Conservation (phyloP, 2,329 filamentous ascomycete species). For the Trichoderma sp. region DNA sequence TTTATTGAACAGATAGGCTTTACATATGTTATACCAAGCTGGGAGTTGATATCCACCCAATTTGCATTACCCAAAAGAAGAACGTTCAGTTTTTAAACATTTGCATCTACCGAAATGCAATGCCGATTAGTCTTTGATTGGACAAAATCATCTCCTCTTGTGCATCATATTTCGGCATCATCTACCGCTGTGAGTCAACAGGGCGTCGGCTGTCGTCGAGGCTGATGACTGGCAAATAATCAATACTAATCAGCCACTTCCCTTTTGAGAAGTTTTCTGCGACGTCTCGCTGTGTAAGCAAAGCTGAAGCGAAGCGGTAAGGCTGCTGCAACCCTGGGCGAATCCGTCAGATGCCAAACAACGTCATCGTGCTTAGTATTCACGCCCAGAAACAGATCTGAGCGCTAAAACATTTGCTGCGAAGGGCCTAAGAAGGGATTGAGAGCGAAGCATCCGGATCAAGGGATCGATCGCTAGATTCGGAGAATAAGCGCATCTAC, state of each 20-base stretch:
- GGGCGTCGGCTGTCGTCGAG: neutral
- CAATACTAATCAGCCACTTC: neutral
- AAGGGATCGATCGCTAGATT: neutral
- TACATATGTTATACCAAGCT: neutral
- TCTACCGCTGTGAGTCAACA: neutral
- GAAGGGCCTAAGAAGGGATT: neutral
- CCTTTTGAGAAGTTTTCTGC: slow-evolving; percentile 17
- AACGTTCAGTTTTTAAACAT: neutral
- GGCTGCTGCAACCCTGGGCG: neutral
- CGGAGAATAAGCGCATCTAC: slow-evolving; percentile 9
- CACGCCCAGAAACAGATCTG: neutral
- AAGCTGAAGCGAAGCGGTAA: neutral
- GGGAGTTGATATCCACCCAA: neutral
- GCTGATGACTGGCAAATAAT: neutral
- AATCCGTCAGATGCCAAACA: neutral
- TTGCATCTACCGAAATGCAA: neutral
- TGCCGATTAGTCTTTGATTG: neutral
- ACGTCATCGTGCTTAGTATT: neutral
- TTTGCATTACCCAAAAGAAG: neutral
- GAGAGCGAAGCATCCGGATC: neutral
- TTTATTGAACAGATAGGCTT: neutral
- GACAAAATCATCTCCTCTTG: no score
- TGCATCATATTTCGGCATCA: neutral
- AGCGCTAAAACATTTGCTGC: neutral
- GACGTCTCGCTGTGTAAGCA: slow-evolving; percentile 1